Evolutionary conservation across 148 eudicot species (phyloP), one percentile per base, ranked within the genome.

Genomic region (Nepenthes mirabilis): DNA sequence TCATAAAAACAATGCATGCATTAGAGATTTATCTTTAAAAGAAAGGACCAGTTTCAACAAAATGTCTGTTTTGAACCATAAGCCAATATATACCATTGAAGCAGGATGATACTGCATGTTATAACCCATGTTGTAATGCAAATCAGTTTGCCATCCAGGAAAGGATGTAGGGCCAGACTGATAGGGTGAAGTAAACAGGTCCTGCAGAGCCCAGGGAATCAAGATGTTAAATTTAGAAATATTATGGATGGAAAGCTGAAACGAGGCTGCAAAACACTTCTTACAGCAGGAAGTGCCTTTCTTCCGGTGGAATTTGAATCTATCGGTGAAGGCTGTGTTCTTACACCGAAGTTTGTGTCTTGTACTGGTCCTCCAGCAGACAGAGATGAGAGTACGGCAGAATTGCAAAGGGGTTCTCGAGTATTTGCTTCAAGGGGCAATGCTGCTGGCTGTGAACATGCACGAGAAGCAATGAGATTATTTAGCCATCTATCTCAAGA

Each of bases 271-370:
- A 50, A n/a, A 47, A 10, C 14, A 9, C 12, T 65, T 53, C 72
- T 65, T 75, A 89, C 94, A 59, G 73, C 71, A 14, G 91, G 89
- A 67, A 88, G 85, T 61, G 80, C 91, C 55, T 66, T 65, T 61
- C 84, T 82, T 68, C 73, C 85, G 32, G 52, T 56, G 60, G 80
- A 55, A 43, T 52, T 75, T 54, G 74, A 37, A 11, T 73, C 83
- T 49, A 11, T 57, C 2, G 52, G 32, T 66, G 62, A 37, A 37
- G 64, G 60, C 23, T 36, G 59, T 37, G 66, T 36, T 57, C 56
- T 74, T 32, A 48, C 52, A 40, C 47, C 58, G 37, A 68, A 36
- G 1, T 60, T 56, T n/a, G 60, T 56, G 55, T 64, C 73, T 53
- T 70, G 62, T 37, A 58, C 58, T 43, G 36, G 55, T 64, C 8